Base-by-base conservation (phyloP, 306 rosid species). In the Bauhinia variegata region DNA sequence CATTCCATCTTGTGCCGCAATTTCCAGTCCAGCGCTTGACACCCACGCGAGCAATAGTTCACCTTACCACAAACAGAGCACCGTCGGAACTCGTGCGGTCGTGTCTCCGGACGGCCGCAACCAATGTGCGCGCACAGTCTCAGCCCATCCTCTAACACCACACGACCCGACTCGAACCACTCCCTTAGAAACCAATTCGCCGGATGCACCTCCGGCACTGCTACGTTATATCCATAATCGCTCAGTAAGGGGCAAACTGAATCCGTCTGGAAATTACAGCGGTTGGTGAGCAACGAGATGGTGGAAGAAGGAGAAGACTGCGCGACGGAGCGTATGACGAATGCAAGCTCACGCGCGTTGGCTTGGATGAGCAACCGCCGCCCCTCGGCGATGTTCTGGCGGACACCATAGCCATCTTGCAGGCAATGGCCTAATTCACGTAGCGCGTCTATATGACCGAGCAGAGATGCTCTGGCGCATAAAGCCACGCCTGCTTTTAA, bases 351-450 rank as follows among this genome's bases (percentile, higher is more conserved):
- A 1, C 86, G 87, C 31, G 86, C 78, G 84, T 93, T 93, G 8
- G 98, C 97, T 67, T 89, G 84, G 61, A 89, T 78, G 4, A 93
- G 75, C 17, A 93, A 60, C 2, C 86, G 63, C 5, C 95, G 77
- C 4, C 98, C 98, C 72, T 86, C 85, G 11, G 76, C 10, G 1
- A 84, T 62, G 77, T 88, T 83, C 42, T 72, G 81, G 32, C 77
- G 59, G 7, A 82, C 73, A 1, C 98, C 98, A 75, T 89, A 93
- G 19, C 98, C 98, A 82, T 93, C 98, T 30, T 86, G 91, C 5
- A 93, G 83, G 75, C 96, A 93, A 75, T 89, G 97, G 0, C 97
- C 97, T 4, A 93, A 78, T 72, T 93, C 98, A 1, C 97, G 88
- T 0, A 93, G 89, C 43, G 91, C 97, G 78, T 84, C 95, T 13